Percentiles rank a stretch among this genome's conserved stretches.
phyloP scores from a whole-genome alignment of 2,329 filamentous ascomycete genomes.

The Colletotrichum lini region DNA sequence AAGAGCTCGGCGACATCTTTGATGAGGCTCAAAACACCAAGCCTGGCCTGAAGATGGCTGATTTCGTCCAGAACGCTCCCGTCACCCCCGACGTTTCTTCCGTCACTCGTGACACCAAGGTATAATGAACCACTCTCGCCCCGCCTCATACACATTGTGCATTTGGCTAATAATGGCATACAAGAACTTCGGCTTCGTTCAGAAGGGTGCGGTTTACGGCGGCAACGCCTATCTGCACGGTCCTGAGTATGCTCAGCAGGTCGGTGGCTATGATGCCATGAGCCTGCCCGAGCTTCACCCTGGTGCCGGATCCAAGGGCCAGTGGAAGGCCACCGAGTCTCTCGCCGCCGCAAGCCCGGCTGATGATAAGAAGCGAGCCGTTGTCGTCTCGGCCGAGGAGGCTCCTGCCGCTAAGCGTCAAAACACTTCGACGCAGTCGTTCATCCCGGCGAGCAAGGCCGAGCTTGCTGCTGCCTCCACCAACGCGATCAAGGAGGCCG shows the following conservation, averaged over 20 bases:
- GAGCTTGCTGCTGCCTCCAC: neutral
- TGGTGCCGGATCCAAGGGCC: neutral
- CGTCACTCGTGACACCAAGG: neutral
- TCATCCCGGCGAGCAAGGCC: neutral
- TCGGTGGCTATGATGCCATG: neutral
- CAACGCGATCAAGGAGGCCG: neutral
- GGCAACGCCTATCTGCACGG: neutral
- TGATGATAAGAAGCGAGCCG: neutral
- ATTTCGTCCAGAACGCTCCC: neutral
- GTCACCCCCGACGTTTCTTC: neutral
- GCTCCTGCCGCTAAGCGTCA: neutral
- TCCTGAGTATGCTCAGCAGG: neutral
- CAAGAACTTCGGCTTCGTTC: neutral
- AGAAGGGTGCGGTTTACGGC: neutral
- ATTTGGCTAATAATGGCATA: neutral
- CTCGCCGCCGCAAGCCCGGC: too few relatives aligned
- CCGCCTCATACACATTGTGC: neutral
- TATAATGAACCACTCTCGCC: neutral
- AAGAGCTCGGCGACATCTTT: neutral
- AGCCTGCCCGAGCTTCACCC: constrained; percentile 14
- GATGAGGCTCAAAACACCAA: neutral
- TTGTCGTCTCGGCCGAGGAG: neutral
- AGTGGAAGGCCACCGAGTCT: neutral
- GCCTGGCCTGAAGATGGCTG: neutral
- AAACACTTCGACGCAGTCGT: neutral